phyloP scores from a whole-genome alignment of 148 eudicot species.

The Cornus kousa region DNA sequence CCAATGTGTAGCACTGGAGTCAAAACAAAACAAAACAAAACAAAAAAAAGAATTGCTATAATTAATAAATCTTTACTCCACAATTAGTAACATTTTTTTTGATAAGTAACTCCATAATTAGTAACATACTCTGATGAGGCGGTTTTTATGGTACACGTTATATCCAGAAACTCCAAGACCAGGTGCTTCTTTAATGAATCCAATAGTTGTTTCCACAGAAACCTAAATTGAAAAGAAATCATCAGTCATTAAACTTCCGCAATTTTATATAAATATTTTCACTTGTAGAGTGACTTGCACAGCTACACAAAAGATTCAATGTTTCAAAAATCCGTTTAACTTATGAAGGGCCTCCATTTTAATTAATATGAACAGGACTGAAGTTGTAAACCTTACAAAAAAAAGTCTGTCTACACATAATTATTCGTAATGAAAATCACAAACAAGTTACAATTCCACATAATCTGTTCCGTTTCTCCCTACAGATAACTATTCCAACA shows the following conservation, averaged over 20 bases:
- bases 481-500: no score
- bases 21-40: background rate
- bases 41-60: background rate
- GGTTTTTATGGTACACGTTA: conserved; percentile 95
- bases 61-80: background rate
- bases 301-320: background rate
- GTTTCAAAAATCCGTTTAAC: background rate
- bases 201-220: conserved; percentile 61
- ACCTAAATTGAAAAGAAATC: conserved; percentile 39
- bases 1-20: background rate
- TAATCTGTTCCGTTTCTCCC: background rate
- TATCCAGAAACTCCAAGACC: conserved; percentile 68
- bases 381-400: background rate
- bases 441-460: background rate
- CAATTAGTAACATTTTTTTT: conserved; percentile 18
- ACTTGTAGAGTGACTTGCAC: background rate
- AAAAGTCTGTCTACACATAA: no score
- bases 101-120: no score
- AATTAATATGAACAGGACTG: background rate
- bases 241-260: background rate
- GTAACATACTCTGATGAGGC: conserved; percentile 84
- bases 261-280: background rate
- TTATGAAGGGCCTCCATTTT: background rate
- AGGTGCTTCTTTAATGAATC: conserved; percentile 89
- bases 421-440: no score